Base-by-base conservation (phyloP, 73 alveolate genomes). In the Durusdinium trenchii region DNA sequence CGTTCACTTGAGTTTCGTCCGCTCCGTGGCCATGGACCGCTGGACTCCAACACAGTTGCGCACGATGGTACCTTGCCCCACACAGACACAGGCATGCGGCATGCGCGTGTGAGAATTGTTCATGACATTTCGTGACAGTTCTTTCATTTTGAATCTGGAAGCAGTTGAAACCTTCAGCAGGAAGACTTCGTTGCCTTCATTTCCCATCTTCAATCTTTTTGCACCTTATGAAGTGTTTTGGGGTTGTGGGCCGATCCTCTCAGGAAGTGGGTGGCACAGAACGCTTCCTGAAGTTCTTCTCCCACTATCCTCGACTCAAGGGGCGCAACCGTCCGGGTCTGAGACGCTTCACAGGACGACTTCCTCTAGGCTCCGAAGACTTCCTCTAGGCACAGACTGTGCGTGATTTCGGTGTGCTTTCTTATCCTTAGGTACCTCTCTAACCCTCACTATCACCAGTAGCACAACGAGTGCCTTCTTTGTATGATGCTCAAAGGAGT, bases 31-130 rank as follows among this genome's bases (percentile, higher is more conserved):
- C 45, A 75, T 99, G 94, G 99, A 99, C 73, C 84, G 98, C 35
- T 99, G 99, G 99, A 94, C 91, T 35, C 99, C 79, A 32, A 54
- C 84, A 73, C 95, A 99, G 92, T 96, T 99, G 62, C 91, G 96
- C 83, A 73, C 95, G 98, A 99, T 99, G 99, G 98, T 42, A 45
- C 14, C 98, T 30, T 18, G 87, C 52, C 73, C 42, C 16, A 54
- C 9, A 20, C 20, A 23, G 73, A 32, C 4, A 1, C 4, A 60
- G 30, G n/a, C n/a, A 60, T 60, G 73, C 73, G 30, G n/a, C n/a
- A n/a, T n/a, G n/a, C n/a, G n/a, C n/a, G n/a, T n/a, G n/a, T n/a
- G n/a, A n/a, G n/a, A n/a, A n/a, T n/a, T n/a, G n/a, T n/a, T n/a
- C n/a, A n/a, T n/a, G n/a, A n/a, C n/a, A n/a, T n/a, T n/a, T n/a